Evolutionary conservation across 2,329 filamentous ascomycete genomes (phyloP).

Genomic region (Mycosphaerella arachidis): DNA sequence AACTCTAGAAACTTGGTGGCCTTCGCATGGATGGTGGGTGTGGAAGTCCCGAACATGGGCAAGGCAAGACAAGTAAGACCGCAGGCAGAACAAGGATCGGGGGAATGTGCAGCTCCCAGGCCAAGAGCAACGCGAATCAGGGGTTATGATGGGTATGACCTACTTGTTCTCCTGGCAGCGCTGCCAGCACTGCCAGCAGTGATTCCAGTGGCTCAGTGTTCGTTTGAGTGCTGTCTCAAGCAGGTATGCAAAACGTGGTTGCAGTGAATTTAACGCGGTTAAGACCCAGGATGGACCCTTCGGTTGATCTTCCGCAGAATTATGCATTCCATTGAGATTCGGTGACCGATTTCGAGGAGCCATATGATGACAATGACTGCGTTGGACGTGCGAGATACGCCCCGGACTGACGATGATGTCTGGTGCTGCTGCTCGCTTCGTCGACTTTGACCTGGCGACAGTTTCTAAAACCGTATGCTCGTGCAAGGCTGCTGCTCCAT

Average conservation of each 20-base stretch:
- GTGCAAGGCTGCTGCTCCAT: too few species aligned
- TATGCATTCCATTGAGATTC: not conserved
- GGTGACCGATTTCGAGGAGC: not conserved
- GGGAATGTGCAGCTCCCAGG: not conserved
- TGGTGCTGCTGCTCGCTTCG: not conserved
- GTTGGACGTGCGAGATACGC: too few species aligned
- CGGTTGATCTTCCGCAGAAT: not conserved
- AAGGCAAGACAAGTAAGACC: not conserved
- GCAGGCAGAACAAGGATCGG: not conserved
- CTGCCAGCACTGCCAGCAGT: too few species aligned
- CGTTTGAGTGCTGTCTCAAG: constrained; percentile 1
- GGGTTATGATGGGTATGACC: not conserved
- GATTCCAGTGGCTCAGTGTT: not conserved
- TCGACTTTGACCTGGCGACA: not conserved
- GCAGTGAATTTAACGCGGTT: not conserved
- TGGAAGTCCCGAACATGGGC: not conserved
- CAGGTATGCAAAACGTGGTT: constrained; percentile 3
- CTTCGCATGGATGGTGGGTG: not conserved
- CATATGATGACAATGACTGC: not conserved
- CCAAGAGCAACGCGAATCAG: not conserved
- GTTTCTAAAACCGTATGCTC: too few species aligned
- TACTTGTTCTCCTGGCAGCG: not conserved
- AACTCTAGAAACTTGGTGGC: not conserved
- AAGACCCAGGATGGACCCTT: not conserved
- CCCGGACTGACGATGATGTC: not conserved